phyloP scores from a whole-genome alignment of 306 rosid species.

The Cicer yamashitae region DNA sequence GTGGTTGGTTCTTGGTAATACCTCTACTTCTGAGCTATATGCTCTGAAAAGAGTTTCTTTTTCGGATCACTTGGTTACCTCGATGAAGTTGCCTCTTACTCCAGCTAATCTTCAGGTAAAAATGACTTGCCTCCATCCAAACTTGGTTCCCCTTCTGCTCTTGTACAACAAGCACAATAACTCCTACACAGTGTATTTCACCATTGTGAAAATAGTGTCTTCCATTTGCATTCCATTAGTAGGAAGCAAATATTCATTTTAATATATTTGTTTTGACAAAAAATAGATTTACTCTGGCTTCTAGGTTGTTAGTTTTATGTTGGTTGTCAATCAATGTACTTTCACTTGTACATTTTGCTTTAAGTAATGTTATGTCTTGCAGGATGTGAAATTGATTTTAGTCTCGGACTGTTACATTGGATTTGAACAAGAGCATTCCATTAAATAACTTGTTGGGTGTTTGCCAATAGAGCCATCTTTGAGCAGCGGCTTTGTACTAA shows the following conservation, averaged over 20 bases:
- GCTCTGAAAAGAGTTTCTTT: conserved; percentile 85
- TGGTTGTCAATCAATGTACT: conserved; percentile 22
- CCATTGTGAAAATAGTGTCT: background rate
- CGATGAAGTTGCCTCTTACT: conserved; percentile 75
- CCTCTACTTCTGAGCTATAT: conserved; percentile 70
- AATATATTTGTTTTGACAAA: conserved; percentile 24
- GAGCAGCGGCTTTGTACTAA: background rate
- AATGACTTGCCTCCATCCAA: conserved; percentile 26
- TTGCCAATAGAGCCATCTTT: conserved; percentile 14
- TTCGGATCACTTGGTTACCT: conserved; percentile 72
- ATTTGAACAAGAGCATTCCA: conserved; percentile 77
- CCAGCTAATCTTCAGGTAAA: conserved; percentile 61
- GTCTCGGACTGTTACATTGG: conserved; percentile 95
- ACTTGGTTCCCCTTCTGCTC: conserved; percentile 29
- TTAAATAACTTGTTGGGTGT: conserved; percentile 45
- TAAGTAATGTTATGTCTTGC: conserved; percentile 35
- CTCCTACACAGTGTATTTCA: background rate
- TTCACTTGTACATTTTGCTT: conserved; percentile 2
- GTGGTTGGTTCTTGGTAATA: conserved; percentile 95
- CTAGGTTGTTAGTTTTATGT: conserved; percentile 7
- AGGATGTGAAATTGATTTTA: conserved; percentile 75
- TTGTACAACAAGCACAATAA: conserved; percentile 3
- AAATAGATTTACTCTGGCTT: background rate
- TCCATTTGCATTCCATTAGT: conserved; percentile 11
- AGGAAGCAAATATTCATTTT: conserved; percentile 32